Conservation (phyloP, 2,329 filamentous ascomycete species). For the Colletotrichum euphorbiae region DNA sequence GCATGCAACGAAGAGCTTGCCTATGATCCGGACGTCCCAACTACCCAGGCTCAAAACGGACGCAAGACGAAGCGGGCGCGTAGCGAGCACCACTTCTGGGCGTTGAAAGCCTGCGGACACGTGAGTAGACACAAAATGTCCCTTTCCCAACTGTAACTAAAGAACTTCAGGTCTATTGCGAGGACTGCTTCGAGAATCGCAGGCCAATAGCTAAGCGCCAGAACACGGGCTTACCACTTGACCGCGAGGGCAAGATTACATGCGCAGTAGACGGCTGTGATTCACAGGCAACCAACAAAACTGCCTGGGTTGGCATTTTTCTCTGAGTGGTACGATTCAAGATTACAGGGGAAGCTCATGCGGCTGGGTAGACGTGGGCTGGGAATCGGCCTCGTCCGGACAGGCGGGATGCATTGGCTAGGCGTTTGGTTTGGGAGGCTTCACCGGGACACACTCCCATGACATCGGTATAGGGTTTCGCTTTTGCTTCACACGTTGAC, state of each 20-base stretch:
- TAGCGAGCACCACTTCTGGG: slow-evolving; percentile 89
- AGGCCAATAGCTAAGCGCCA: slow-evolving; percentile 51
- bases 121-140: slow-evolving; percentile 62
- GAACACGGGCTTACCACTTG: slow-evolving; percentile 36
- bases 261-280: slow-evolving; percentile 70
- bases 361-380: slow-evolving; percentile 56
- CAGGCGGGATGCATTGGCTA: slow-evolving; percentile 31
- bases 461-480: slow-evolving; percentile 31
- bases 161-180: slow-evolving; percentile 68
- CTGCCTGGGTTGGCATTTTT: slow-evolving; percentile 72
- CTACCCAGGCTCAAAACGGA: slow-evolving; percentile 46
- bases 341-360: background rate
- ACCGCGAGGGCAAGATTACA: slow-evolving; percentile 49
- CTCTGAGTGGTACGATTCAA: slow-evolving; percentile 48
- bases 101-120: slow-evolving; percentile 90
- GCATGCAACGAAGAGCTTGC: slow-evolving; percentile 88
- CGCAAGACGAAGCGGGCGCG: slow-evolving; percentile 61
- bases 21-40: slow-evolving; percentile 67
- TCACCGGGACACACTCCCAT: slow-evolving; percentile 30
- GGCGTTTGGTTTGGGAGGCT: slow-evolving; percentile 37
- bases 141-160: slow-evolving; percentile 46
- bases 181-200: slow-evolving; percentile 69
- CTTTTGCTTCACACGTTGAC: slow-evolving; percentile 20
- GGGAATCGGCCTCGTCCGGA: slow-evolving; percentile 29
- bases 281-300: slow-evolving; percentile 64